Conservation (phyloP, 2,329 filamentous ascomycete species). For the Calonectria hongkongensis region DNA sequence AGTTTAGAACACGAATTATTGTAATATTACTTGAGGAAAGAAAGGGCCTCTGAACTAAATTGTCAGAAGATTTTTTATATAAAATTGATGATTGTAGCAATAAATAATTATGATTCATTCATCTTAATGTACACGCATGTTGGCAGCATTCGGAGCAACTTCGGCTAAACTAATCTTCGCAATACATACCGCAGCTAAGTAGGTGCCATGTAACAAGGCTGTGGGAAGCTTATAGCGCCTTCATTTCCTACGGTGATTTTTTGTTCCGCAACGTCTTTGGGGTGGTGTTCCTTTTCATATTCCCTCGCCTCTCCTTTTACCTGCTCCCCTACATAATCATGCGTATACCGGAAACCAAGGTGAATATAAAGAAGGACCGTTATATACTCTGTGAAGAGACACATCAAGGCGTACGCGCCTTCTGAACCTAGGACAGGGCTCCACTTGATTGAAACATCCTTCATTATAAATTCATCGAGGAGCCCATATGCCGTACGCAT, state of each 20-base stretch:
- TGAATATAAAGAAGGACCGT: conserved; percentile 8
- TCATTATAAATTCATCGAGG: not conserved
- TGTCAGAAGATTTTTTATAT: no score
- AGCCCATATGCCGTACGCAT: conserved; percentile 11
- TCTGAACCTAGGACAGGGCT: not conserved
- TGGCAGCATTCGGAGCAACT: no score
- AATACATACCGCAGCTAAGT: not conserved
- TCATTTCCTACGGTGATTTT: not conserved
- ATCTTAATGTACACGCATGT: no score
- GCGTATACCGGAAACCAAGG: conserved; percentile 9
- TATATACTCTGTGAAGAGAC: conserved; percentile 13
- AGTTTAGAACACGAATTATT: no score
- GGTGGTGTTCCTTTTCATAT: not conserved
- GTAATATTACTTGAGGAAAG: no score
- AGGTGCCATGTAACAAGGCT: not conserved
- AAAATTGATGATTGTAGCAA: no score
- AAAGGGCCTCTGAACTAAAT: no score
- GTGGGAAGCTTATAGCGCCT: not conserved
- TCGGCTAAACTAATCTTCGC: no score
- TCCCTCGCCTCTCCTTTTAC: not conserved
- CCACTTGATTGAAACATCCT: not conserved
- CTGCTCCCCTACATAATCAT: not conserved
- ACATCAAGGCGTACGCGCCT: conserved; percentile 9
- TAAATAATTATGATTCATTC: no score
- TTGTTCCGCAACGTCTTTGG: not conserved